These are phyloP conservation scores for Gentiana macrophylla DNA, from an alignment of 257 asterid species.

Conservation along the genomic window DNA sequence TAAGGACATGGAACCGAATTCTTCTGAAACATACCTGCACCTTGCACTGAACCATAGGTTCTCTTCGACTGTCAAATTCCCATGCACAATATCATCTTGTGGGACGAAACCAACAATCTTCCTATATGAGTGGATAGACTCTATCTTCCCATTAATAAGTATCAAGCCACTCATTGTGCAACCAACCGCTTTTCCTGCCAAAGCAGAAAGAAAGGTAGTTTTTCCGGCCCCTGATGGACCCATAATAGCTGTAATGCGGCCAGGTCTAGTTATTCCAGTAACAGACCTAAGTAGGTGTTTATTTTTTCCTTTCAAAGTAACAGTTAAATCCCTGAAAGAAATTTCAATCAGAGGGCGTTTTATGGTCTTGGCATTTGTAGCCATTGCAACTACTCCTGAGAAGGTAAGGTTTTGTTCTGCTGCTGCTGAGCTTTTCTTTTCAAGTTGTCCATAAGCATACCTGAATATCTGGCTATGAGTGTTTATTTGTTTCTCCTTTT, in stretches of 20 bases:
- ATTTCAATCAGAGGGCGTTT: constrained; percentile 64
- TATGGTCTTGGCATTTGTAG: constrained; percentile 27
- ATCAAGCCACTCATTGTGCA: constrained; percentile 58
- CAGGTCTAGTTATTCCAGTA: constrained; percentile 69
- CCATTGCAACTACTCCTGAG: constrained; percentile 62
- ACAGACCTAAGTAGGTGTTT: constrained; percentile 63
- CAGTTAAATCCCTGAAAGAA: constrained; percentile 59
- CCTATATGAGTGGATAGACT: constrained; percentile 64
- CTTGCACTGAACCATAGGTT: constrained; percentile 95
- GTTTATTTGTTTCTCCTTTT: constrained; percentile 51
- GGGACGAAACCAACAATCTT: constrained; percentile 89
- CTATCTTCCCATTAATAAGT: constrained; percentile 59
- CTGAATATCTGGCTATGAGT: constrained; percentile 68
- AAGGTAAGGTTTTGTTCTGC: constrained; percentile 43
- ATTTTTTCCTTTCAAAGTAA: constrained; percentile 60
- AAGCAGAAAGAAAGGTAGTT: constrained; percentile 88
- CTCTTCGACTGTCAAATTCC: constrained; percentile 93
- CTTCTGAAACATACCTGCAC: constrained; percentile 50
- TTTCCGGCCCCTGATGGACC: constrained; percentile 99
- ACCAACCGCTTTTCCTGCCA: constrained; percentile 85
- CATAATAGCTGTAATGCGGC: constrained; percentile 93
- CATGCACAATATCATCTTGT: constrained; percentile 95
- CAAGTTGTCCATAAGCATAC: constrained; percentile 82
- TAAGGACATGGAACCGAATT: not conserved
- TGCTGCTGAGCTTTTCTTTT: constrained; percentile 71